Evolutionary conservation across 139 green algal genomes (phyloP).

Genomic region (Tetraselmis striata): DNA sequence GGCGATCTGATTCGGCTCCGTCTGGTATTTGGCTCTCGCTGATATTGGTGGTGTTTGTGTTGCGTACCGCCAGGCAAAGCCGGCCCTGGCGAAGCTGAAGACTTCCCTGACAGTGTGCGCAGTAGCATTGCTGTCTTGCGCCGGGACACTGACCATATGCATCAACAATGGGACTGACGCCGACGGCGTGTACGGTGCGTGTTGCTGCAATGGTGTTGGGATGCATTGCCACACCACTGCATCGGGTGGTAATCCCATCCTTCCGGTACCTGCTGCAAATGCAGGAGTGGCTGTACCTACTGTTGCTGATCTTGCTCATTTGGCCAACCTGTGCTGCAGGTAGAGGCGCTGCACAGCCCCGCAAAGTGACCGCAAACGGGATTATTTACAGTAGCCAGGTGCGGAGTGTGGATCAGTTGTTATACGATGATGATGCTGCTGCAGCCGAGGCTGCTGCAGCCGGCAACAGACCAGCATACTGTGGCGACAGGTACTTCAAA

Average conservation of each 20-base stretch:
- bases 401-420: slow-evolving; percentile 35
- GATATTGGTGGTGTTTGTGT: too few relatives aligned
- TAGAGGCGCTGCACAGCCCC: background rate
- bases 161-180: slow-evolving; percentile 41
- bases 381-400: slow-evolving; percentile 41
- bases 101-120: slow-evolving; percentile 30
- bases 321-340: too few relatives aligned
- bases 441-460: slow-evolving; percentile 52
- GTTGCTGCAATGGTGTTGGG: background rate
- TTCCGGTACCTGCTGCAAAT: too few relatives aligned
- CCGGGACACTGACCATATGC: slow-evolving; percentile 25
- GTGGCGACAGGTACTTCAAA: slow-evolving; percentile 43
- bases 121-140: background rate
- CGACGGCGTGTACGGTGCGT: slow-evolving; percentile 47
- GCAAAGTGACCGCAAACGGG: slow-evolving; percentile 15
- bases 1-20: too few relatives aligned
- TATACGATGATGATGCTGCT: slow-evolving; percentile 53
- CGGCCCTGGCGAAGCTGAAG: slow-evolving; percentile 40
- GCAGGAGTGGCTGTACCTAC: too few relatives aligned
- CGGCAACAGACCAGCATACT: slow-evolving; percentile 48
- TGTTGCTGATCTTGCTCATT: too few relatives aligned
- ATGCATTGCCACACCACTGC: background rate
- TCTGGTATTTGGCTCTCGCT: too few relatives aligned
- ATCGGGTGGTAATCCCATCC: too few relatives aligned
- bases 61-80: slow-evolving; percentile 38